Conservation (phyloP, 2,329 filamentous ascomycete genomes). For the Ophiostoma piceae region DNA sequence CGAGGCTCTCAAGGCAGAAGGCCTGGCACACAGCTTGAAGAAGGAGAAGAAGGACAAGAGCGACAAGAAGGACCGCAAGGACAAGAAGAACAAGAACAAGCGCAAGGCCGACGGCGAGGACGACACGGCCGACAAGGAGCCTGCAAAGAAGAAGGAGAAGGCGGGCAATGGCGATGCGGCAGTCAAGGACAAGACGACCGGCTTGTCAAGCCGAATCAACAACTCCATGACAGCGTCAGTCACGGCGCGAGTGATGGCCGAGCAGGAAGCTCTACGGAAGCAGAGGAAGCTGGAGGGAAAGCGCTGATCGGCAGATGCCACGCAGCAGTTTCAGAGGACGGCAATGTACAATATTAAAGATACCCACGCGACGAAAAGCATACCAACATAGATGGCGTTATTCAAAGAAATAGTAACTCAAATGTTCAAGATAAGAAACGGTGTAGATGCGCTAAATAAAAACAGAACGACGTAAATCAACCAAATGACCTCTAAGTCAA, state of each 20-base stretch:
- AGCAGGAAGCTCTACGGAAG: conserved; percentile 80
- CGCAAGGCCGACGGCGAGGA: conserved; percentile 26
- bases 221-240: conserved; percentile 80
- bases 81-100: conserved; percentile 53
- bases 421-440: not conserved
- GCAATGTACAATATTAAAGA: conserved; percentile 18
- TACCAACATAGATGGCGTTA: not conserved
- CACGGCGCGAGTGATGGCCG: conserved; percentile 78
- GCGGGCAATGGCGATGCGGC: conserved; percentile 1
- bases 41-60: conserved; percentile 53
- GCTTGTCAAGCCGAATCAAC: conserved; percentile 59
- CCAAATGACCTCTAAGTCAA: not conserved
- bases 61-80: conserved; percentile 62
- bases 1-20: conserved; percentile 62
- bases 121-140: conserved; percentile 33
- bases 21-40: conserved; percentile 81
- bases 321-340: not conserved
- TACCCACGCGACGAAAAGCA: conserved; percentile 17
- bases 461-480: not conserved
- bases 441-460: not conserved
- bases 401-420: not conserved
- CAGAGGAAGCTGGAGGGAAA: conserved; percentile 58
- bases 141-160: conserved; percentile 29
- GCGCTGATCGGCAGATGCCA: conserved; percentile 17
- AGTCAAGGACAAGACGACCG: conserved; percentile 4